These are phyloP conservation scores for Chlamydomonas reinhardtii DNA, from an alignment of 163 green algal species.

Conservation along the genomic window DNA sequence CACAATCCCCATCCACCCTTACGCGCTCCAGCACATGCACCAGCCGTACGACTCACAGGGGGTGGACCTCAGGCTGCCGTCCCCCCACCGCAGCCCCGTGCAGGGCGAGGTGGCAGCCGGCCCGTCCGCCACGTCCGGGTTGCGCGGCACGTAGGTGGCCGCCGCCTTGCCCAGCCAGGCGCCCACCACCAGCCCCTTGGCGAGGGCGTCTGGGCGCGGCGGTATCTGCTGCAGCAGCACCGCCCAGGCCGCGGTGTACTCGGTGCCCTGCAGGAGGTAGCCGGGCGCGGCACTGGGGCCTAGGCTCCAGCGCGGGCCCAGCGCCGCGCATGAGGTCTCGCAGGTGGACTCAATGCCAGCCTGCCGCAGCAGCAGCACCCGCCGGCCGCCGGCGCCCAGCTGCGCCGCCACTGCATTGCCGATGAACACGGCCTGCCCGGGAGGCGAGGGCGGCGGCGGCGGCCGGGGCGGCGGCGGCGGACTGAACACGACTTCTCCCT, in stretches of 20 bases:
- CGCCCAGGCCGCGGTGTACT: not conserved
- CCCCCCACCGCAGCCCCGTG: not conserved
- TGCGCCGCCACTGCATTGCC: conserved; percentile 6
- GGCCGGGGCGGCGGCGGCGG: not conserved
- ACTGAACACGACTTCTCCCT: not conserved
- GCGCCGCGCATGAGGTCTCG: not conserved
- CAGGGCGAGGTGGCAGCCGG: not conserved
- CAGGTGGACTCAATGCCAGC: not conserved
- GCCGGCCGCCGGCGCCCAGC: not conserved
- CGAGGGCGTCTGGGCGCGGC: not conserved
- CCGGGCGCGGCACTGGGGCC: too few species aligned
- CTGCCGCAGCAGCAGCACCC: conserved; percentile 7
- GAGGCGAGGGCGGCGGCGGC: not conserved
- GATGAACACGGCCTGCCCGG: not conserved
- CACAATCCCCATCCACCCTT: not conserved
- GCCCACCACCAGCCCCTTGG: not conserved
- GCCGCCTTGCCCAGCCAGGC: conserved; percentile 10
- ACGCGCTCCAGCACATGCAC: conserved; percentile 18
- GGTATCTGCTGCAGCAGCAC: conserved; percentile 20
- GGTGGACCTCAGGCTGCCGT: not conserved
- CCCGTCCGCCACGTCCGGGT: not conserved
- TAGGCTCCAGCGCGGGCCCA: not conserved
- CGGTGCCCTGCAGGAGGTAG: not conserved
- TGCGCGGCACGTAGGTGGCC: not conserved
- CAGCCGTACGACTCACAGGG: not conserved